Evolutionary conservation across 768 basidiomycete species (phyloP).

Genomic region (Boletus sp.): DNA sequence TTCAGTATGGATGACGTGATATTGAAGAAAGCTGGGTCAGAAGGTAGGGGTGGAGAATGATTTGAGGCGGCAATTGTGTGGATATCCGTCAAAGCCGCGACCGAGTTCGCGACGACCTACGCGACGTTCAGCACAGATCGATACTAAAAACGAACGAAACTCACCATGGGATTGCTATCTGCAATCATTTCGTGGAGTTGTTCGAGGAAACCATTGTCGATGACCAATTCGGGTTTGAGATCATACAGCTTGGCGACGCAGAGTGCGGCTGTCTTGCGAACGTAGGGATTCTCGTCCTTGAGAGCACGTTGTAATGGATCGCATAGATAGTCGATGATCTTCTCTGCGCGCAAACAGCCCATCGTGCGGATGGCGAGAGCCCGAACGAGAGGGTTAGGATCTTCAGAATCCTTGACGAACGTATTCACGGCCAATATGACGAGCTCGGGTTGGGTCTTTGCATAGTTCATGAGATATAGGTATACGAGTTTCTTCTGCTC

Average conservation of each 20-base stretch:
- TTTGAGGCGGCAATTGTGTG: constrained; percentile 63
- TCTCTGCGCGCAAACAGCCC: constrained; percentile 95
- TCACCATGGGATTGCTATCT: constrained; percentile 95
- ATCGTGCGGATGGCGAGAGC: constrained; percentile 97
- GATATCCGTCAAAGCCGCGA: constrained; percentile 90
- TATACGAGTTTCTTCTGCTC: constrained; percentile 99
- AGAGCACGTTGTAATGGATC: constrained; percentile 91
- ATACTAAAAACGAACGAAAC: constrained; percentile 15
- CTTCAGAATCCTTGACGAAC: constrained; percentile 96
- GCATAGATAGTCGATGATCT: constrained; percentile 99
- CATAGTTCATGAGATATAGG: constrained; percentile 98
- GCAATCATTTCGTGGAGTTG: constrained; percentile 90
- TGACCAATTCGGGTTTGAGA: constrained; percentile 90
- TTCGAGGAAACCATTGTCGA: constrained; percentile 92
- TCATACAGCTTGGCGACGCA: constrained; percentile 98
- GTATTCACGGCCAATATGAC: constrained; percentile 99
- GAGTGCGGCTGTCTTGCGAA: constrained; percentile 94
- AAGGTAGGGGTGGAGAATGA: constrained; percentile 50
- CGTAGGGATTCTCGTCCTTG: constrained; percentile 96
- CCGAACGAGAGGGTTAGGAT: constrained; percentile 93
- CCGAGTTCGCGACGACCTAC: constrained; percentile 96
- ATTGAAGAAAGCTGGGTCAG: constrained; percentile 68
- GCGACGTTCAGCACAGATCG: neutral
- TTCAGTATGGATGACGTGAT: constrained; percentile 83
- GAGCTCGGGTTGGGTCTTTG: constrained; percentile 97